phyloP scores from a whole-genome alignment of 1,284 basidiomycete genomes.

The Trichosporon sp. region DNA sequence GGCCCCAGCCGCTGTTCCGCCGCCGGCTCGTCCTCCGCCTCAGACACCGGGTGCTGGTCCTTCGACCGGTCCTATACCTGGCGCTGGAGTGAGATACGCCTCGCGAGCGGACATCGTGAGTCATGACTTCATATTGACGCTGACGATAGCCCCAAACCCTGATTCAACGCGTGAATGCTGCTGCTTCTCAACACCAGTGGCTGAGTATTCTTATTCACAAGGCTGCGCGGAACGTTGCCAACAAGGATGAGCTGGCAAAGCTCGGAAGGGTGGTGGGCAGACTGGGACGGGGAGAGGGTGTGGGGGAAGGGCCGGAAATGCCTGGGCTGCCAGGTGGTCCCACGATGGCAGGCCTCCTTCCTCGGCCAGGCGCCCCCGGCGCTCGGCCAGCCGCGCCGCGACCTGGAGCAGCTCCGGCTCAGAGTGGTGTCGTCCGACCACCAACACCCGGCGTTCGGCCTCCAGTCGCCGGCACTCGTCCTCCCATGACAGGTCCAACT shows the following conservation, averaged over 20 bases:
- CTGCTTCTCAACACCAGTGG: constrained; percentile 39
- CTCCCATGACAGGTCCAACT: not conserved
- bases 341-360: constrained; percentile 6
- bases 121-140: not conserved
- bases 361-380: not conserved
- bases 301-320: constrained; percentile 19
- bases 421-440: not conserved
- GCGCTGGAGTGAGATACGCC: constrained; percentile 8
- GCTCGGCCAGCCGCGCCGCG: not conserved
- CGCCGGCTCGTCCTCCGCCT: not conserved
- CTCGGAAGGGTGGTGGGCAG: constrained; percentile 37
- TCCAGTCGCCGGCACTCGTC: not conserved
- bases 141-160: constrained; percentile 23
- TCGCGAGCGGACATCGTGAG: constrained; percentile 19
- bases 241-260: constrained; percentile 41
- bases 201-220: constrained; percentile 43
- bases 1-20: not conserved
- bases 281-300: constrained; percentile 32
- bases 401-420: not conserved
- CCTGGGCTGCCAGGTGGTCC: constrained; percentile 11
- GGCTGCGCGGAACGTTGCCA: constrained; percentile 39
- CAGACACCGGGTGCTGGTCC: constrained; percentile 2
- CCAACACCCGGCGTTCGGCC: not conserved
- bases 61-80: not conserved
- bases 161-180: constrained; percentile 42